Percentiles rank a stretch among this genome's conserved stretches.
phyloP scores from a whole-genome alignment of 306 rosid genomes.

The Quillaja saponaria region DNA sequence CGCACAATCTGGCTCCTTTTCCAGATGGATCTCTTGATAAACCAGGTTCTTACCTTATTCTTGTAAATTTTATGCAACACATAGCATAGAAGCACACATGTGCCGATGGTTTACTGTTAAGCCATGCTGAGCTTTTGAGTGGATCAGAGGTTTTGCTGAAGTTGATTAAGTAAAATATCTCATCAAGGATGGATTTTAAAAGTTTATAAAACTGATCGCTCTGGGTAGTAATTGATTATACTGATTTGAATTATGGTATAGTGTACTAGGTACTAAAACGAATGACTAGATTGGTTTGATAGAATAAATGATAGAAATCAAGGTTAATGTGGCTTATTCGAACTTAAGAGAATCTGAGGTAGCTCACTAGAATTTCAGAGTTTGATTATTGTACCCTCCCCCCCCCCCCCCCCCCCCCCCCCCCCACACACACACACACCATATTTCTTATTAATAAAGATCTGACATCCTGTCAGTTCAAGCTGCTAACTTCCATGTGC shows the following conservation, averaged over 20 bases:
- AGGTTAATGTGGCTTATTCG: background rate
- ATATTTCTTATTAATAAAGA: background rate
- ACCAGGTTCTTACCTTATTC: slow-evolving; percentile 55
- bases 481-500: slow-evolving; percentile 27
- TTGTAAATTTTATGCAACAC: background rate
- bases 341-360: background rate
- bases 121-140: background rate
- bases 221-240: no score
- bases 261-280: no score
- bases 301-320: no score
- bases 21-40: slow-evolving; percentile 82
- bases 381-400: no score
- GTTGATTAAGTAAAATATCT: background rate
- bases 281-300: background rate
- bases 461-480: background rate
- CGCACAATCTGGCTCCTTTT: slow-evolving; percentile 71
- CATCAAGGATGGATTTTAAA: background rate
- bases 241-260: no score
- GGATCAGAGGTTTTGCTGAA: background rate
- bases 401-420: no score
- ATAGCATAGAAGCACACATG: background rate
- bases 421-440: no score
- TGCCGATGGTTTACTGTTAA: background rate
- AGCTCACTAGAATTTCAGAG: no score
- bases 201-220: background rate